Evolutionary conservation across 1,284 basidiomycete species (phyloP).

Genomic region (Mrakiaceae sp.): DNA sequence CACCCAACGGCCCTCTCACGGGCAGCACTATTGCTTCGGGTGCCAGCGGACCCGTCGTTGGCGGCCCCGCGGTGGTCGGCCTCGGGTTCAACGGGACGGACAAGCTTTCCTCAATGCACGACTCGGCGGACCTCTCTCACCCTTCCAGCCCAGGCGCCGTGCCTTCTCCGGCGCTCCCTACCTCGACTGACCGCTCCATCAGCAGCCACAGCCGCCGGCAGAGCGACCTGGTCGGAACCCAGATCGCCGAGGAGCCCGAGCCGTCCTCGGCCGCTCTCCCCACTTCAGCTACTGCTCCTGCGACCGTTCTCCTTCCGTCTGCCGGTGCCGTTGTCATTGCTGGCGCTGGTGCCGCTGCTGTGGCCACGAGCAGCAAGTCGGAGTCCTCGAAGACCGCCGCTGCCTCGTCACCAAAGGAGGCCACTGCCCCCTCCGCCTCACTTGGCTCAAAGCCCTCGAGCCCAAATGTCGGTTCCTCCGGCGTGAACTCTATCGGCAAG

Average conservation of each 20-base stretch:
- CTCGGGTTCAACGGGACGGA: background rate
- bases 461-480: background rate
- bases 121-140: background rate
- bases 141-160: background rate
- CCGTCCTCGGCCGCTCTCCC: background rate
- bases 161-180: background rate
- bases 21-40: no score
- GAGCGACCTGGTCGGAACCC: background rate
- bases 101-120: no score
- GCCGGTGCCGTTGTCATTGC: background rate
- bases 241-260: conserved; percentile 13
- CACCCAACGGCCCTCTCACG: no score
- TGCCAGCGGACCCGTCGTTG: no score
- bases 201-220: background rate
- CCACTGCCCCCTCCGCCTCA: background rate
- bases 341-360: no score
- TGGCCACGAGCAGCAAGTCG: no score
- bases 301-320: background rate
- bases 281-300: no score
- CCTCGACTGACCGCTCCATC: background rate
- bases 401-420: conserved; percentile 2
- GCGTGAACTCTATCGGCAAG: conserved; percentile 19
- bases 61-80: no score
- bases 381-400: background rate
- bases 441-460: background rate